phyloP scores from a whole-genome alignment of 225 moss, liverwort and hornwort genomes.

The Physcomitrium patens region DNA sequence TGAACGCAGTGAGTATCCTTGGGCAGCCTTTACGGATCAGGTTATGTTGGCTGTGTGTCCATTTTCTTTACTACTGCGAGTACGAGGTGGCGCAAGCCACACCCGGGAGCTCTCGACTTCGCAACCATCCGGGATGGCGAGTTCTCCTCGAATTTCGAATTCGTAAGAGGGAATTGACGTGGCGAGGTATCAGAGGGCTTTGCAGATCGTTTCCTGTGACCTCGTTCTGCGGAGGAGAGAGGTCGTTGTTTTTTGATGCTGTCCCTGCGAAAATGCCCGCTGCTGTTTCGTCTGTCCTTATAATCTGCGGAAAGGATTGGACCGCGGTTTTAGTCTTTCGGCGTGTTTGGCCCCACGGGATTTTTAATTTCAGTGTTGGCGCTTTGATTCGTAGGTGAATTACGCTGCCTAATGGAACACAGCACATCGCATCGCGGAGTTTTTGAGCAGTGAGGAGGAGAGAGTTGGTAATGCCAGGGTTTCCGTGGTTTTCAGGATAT shows the following conservation, averaged over 20 bases:
- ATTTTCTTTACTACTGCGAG: too few species aligned
- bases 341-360: not conserved
- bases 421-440: not conserved
- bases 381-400: not conserved
- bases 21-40: too few species aligned
- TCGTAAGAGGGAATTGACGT: not conserved
- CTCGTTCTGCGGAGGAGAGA: not conserved
- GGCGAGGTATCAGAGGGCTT: not conserved
- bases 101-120: not conserved
- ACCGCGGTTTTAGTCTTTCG: not conserved
- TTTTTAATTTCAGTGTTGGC: not conserved
- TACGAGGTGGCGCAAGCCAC: too few species aligned
- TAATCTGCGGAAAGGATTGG: not conserved
- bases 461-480: constrained; percentile 9
- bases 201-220: not conserved
- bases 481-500: not conserved
- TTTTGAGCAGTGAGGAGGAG: not conserved
- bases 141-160: not conserved
- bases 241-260: not conserved
- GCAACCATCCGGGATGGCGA: not conserved
- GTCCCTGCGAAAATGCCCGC: not conserved
- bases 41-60: too few species aligned
- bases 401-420: not conserved
- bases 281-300: not conserved
- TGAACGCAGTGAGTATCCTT: too few species aligned